phyloP scores from a whole-genome alignment of 495 filamentous ascomycete species.

The Tuber borchii region DNA sequence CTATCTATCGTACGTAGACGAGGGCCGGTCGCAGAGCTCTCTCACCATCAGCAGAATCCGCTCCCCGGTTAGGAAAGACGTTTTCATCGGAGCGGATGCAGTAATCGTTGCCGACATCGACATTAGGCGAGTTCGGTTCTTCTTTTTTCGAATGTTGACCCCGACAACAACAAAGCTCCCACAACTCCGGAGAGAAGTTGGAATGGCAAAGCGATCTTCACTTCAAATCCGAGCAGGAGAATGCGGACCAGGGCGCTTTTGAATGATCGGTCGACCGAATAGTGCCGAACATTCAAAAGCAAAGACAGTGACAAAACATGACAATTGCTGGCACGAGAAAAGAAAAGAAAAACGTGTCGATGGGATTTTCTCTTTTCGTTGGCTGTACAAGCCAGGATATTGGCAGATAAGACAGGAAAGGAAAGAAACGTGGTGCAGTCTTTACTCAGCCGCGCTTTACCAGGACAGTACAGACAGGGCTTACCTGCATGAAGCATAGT shows the following conservation, averaged over 20 bases:
- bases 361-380: not conserved
- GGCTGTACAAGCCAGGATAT: not conserved
- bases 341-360: not conserved
- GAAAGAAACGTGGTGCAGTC: not conserved
- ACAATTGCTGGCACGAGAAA: not conserved
- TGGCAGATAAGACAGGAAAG: not conserved
- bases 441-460: not conserved
- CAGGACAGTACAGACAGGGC: not conserved
- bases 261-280: not conserved
- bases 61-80: constrained; percentile 24
- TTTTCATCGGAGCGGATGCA: constrained; percentile 5
- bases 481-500: not conserved
- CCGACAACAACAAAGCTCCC: not conserved
- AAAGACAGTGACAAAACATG: not conserved
- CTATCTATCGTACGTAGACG: not conserved
- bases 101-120: constrained; percentile 17
- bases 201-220: not conserved
- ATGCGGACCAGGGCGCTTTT: not conserved
- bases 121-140: not conserved
- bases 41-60: constrained; percentile 24
- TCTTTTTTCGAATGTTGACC: not conserved
- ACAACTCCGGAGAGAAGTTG: not conserved
- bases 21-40: not conserved
- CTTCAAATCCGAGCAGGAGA: not conserved
- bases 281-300: not conserved